Evolutionary conservation across 2,329 filamentous ascomycete genomes (phyloP).

Genomic region (Claviceps humidiphila): DNA sequence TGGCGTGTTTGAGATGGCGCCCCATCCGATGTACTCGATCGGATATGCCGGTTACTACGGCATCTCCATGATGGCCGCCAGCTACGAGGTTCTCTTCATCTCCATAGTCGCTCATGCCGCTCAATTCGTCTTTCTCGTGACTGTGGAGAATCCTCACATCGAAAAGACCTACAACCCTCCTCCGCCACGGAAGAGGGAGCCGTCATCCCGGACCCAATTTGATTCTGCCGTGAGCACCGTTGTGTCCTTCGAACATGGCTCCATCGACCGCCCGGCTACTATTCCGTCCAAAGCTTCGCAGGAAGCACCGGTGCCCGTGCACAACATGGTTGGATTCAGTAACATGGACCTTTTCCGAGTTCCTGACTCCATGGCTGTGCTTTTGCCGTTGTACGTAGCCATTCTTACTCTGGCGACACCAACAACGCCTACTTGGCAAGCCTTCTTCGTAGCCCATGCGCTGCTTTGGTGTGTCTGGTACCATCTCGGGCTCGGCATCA

Average conservation of each 20-base stretch:
- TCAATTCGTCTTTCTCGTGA: constrained; percentile 82
- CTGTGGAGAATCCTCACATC: constrained; percentile 95
- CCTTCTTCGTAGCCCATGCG: constrained; percentile 70
- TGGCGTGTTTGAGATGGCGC: constrained; percentile 97
- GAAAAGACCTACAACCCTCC: constrained; percentile 95
- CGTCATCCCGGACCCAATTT: constrained; percentile 18
- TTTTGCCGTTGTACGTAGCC: constrained; percentile 65
- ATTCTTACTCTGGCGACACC: constrained; percentile 64
- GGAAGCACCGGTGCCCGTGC: constrained; percentile 50
- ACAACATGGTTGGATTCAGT: constrained; percentile 68
- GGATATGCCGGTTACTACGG: constrained; percentile 97
- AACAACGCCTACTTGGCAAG: constrained; percentile 59
- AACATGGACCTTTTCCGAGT: constrained; percentile 84
- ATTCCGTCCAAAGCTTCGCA: constrained; percentile 11
- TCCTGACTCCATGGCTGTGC: constrained; percentile 67
- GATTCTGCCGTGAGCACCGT: constrained; percentile 16
- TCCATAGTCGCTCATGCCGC: constrained; percentile 89
- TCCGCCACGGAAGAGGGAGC: constrained; percentile 50
- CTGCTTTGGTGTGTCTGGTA: constrained; percentile 83
- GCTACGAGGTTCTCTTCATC: constrained; percentile 94
- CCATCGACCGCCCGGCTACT: constrained; percentile 14
- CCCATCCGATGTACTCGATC: constrained; percentile 97
- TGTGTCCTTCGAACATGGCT: constrained; percentile 9
- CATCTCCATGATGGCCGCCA: constrained; percentile 94
- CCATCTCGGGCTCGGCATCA: constrained; percentile 70